phyloP scores from a whole-genome alignment of 179 eudicot species.

The Gypsophila paniculata region DNA sequence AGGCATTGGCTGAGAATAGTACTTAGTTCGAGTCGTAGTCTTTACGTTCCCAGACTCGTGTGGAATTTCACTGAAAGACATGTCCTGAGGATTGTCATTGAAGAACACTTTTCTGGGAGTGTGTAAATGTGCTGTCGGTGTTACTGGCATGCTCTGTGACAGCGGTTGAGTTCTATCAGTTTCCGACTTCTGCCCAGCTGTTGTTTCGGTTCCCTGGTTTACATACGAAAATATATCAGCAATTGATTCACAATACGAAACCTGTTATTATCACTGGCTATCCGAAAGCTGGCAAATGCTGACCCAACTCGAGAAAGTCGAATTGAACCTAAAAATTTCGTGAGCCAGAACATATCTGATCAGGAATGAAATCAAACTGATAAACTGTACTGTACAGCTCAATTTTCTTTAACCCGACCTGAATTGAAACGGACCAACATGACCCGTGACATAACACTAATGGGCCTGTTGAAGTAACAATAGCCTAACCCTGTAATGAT shows the following conservation, averaged over 20 bases:
- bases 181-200: constrained; percentile 12
- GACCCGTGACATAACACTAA: too few species aligned
- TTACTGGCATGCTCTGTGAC: constrained; percentile 69
- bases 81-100: constrained; percentile 28
- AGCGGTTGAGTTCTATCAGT: constrained; percentile 30
- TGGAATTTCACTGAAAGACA: constrained; percentile 18
- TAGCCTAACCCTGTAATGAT: too few species aligned
- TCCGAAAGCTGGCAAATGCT: too few species aligned
- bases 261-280: not conserved
- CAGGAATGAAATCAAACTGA: too few species aligned
- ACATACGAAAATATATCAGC: not conserved
- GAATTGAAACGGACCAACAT: too few species aligned
- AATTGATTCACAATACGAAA: not conserved
- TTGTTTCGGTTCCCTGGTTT: constrained; percentile 33
- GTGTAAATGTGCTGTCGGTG: constrained; percentile 42
- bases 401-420: too few species aligned
- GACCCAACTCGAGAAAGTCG: too few species aligned
- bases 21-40: constrained; percentile 25
- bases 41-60: constrained; percentile 12
- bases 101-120: constrained; percentile 38
- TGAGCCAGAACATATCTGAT: too few species aligned
- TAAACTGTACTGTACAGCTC: too few species aligned
- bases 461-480: too few species aligned
- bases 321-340: too few species aligned
- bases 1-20: constrained; percentile 69